These are phyloP conservation scores for Fusarium robinianum DNA, from an alignment of 2,329 filamentous ascomycete species.

Conservation along the genomic window DNA sequence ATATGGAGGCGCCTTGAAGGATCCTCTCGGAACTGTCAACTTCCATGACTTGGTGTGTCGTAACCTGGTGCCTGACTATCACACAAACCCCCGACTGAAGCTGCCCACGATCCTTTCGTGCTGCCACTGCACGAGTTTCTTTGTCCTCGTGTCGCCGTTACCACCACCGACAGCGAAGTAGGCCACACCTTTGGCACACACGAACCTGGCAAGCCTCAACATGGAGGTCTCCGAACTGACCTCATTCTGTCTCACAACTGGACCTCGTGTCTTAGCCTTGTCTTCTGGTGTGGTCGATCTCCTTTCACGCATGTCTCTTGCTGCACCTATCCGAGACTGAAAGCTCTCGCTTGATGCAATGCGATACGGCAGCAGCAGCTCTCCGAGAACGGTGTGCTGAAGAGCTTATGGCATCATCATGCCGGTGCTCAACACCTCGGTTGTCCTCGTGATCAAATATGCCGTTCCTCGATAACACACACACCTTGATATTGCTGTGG, in stretches of 20 bases:
- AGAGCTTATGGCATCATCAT: conserved; percentile 22
- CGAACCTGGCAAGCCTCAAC: conserved; percentile 17
- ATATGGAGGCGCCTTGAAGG: neutral
- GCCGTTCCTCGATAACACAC: neutral
- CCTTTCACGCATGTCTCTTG: conserved; percentile 22
- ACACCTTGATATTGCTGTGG: too few relatives aligned
- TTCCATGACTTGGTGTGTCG: conserved; percentile 1
- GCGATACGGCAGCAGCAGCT: conserved; percentile 16
- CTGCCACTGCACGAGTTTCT: conserved; percentile 19
- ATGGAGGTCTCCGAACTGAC: conserved; percentile 23
- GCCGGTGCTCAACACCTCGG: neutral
- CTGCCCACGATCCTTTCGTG: conserved; percentile 16
- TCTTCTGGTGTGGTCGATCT: conserved; percentile 30
- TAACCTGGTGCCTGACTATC: conserved; percentile 22
- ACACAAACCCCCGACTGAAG: conserved; percentile 4
- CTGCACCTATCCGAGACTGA: conserved; percentile 36
- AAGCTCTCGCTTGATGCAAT: conserved; percentile 33
- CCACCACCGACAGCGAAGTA: conserved; percentile 14
- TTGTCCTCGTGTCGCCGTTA: conserved; percentile 14
- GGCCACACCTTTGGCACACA: conserved; percentile 17
- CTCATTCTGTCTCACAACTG: conserved; percentile 29
- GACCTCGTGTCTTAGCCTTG: conserved; percentile 7
- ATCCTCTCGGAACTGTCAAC: neutral
- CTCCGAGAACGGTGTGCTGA: too few relatives aligned
- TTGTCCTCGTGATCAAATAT: conserved; percentile 15